Conservation (phyloP, 225 moss, liverwort and hornwort species). For the Thuidium tamariscinum region DNA sequence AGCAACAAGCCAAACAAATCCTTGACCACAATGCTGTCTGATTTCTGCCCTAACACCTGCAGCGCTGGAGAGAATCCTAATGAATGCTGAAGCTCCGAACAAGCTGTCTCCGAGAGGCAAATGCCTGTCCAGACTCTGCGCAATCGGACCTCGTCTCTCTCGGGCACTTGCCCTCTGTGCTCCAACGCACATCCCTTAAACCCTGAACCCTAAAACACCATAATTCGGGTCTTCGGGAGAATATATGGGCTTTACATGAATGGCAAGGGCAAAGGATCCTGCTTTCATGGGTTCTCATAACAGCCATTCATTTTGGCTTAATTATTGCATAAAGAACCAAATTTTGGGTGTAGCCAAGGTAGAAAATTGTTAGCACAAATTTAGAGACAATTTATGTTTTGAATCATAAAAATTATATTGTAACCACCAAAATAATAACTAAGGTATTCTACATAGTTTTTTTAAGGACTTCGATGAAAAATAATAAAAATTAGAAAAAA, state of each 20-base stretch:
- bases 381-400: neutral
- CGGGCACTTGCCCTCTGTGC: neutral
- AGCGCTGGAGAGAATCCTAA: neutral
- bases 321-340: neutral
- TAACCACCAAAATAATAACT: neutral
- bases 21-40: neutral
- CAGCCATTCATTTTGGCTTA: neutral
- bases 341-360: neutral
- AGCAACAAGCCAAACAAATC: neutral
- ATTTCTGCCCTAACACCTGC: neutral
- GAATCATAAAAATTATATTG: neutral
- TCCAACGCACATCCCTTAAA: neutral
- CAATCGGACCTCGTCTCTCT: neutral
- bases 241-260: neutral
- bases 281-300: neutral
- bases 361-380: no score
- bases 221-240: neutral
- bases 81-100: neutral
- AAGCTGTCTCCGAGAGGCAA: neutral
- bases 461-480: neutral
- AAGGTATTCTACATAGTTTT: neutral
- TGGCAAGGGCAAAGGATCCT: neutral
- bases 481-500: neutral
- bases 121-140: neutral
- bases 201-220: neutral